These are phyloP conservation scores for Setomelanomma holmii DNA, from an alignment of 2,329 filamentous ascomycete genomes.

Conservation along the genomic window DNA sequence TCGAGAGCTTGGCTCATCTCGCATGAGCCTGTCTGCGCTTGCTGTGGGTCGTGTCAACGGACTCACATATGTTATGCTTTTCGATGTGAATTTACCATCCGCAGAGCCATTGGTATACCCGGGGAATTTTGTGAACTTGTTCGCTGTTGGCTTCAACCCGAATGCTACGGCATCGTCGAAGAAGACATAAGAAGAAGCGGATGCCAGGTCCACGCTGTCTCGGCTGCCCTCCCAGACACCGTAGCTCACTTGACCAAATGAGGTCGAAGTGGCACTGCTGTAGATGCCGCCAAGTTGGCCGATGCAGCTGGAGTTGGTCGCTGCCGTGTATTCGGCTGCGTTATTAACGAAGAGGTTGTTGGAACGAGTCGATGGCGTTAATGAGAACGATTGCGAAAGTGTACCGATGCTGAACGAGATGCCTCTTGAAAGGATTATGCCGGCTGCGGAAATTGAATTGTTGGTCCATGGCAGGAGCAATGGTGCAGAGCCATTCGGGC, in stretches of 20 bases:
- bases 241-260: slow-evolving; percentile 19
- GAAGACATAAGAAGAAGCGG: slow-evolving; percentile 19
- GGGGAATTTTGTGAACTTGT: slow-evolving; percentile 21
- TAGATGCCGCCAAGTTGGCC: slow-evolving; percentile 24
- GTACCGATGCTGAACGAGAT: slow-evolving; percentile 23
- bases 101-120: slow-evolving; percentile 19
- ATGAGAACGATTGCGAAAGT: slow-evolving; percentile 22
- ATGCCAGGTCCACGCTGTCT: slow-evolving; percentile 16
- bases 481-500: slow-evolving; percentile 22
- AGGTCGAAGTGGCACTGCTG: slow-evolving; percentile 19
- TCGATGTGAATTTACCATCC: slow-evolving; percentile 16
- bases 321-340: slow-evolving; percentile 17
- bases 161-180: slow-evolving; percentile 22
- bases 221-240: slow-evolving; percentile 22
- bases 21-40: slow-evolving; percentile 11
- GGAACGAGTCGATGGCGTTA: slow-evolving; percentile 21
- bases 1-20: slow-evolving; percentile 11
- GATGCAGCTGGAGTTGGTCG: slow-evolving; percentile 24
- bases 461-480: slow-evolving; percentile 26
- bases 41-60: slow-evolving; percentile 5
- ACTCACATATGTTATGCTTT: background rate
- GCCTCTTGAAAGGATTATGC: slow-evolving; percentile 20
- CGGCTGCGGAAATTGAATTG: slow-evolving; percentile 19
- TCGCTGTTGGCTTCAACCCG: slow-evolving; percentile 18
- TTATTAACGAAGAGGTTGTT: slow-evolving; percentile 25